Base-by-base conservation (phyloP, 2,329 filamentous ascomycete species). In the Gnomoniopsis sp. region DNA sequence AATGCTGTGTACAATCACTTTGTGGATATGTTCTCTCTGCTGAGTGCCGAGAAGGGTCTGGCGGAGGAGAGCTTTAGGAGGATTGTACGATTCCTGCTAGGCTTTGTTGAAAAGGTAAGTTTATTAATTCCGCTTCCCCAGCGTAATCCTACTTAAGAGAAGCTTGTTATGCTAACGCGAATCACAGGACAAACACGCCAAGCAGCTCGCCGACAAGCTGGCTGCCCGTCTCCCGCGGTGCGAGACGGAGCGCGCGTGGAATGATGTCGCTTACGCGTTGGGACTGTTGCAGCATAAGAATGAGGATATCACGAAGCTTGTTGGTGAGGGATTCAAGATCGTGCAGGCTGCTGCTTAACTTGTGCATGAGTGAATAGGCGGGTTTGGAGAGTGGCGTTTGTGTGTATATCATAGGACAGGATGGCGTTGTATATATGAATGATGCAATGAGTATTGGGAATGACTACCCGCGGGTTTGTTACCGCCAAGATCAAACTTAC, bases 1-100 rank as follows among this genome's bases (percentile, higher is more conserved):
- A 99, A 99, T 70, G 95, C 95, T 2, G 91, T 99, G 2, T 99
- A 99, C 74, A 99, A 99, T 72, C 93, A 99, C 76, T 99, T 99
- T 74, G 92, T 99, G 30, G 95, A 99, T 71, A 98, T 99, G 91
- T 99, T 99, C 74, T 93, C 90, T 69, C 77, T 98, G 64, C 79
- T 99, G 49, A 95, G 90, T 59, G 89, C 92, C 0, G 93, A 96
- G 66, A 84, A 84, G 55, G 84, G 80, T 33, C 79, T 99, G 65
- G 87, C 91, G 11, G 93, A 97, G 71, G 91, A 96, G 66, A 86
- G 89, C 23, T 88, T 99, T 75, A 87, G 85, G 71, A 83, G 90
- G 61, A 93, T 99, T 60, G 83, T 99, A 64, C 92, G 91, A 70
- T 99, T 99, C 75, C 75, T 99, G 70, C 87, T 96, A 62, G 91